Conservation (phyloP, 2,329 filamentous ascomycete genomes). For the Aspergillus sp. region DNA sequence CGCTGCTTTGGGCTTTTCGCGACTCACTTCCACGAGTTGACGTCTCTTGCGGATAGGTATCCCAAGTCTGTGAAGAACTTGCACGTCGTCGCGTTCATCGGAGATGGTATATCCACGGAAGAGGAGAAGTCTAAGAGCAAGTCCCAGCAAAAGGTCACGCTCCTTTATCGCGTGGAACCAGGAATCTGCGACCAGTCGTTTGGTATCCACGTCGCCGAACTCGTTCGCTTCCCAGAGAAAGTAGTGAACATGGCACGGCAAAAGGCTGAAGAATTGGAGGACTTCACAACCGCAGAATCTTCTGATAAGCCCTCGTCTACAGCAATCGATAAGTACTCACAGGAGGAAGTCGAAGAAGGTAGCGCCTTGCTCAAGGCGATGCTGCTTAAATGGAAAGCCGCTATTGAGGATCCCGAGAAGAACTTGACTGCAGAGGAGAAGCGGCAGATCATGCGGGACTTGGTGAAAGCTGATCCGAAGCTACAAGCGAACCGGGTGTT, state of each 20-base stretch:
- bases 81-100: slow-evolving; percentile 94
- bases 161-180: slow-evolving; percentile 94
- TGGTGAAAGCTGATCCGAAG: slow-evolving; percentile 75
- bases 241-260: slow-evolving; percentile 99
- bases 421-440: slow-evolving; percentile 74
- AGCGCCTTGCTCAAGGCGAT: slow-evolving; percentile 83
- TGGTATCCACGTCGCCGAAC: slow-evolving; percentile 95
- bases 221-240: slow-evolving; percentile 94
- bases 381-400: slow-evolving; percentile 80
- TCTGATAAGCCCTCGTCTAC: slow-evolving; percentile 49
- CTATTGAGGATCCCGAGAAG: slow-evolving; percentile 65
- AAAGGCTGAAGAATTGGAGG: slow-evolving; percentile 96
- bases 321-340: slow-evolving; percentile 62
- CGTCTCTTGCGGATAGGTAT: slow-evolving; percentile 83
- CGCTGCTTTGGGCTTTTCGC: slow-evolving; percentile 94
- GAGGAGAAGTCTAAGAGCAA: slow-evolving; percentile 54
- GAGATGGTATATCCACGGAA: slow-evolving; percentile 55
- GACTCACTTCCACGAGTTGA: slow-evolving; percentile 97
- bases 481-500: slow-evolving; percentile 61
- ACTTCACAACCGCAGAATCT: slow-evolving; percentile 64
- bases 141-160: slow-evolving; percentile 75
- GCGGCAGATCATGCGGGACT: slow-evolving; percentile 74
- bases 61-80: slow-evolving; percentile 83
- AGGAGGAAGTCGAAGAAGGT: slow-evolving; percentile 87
- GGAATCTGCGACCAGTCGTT: slow-evolving; percentile 97